Conservation (phyloP, 257 asterid species). For the Solanum ossicruentum region DNA sequence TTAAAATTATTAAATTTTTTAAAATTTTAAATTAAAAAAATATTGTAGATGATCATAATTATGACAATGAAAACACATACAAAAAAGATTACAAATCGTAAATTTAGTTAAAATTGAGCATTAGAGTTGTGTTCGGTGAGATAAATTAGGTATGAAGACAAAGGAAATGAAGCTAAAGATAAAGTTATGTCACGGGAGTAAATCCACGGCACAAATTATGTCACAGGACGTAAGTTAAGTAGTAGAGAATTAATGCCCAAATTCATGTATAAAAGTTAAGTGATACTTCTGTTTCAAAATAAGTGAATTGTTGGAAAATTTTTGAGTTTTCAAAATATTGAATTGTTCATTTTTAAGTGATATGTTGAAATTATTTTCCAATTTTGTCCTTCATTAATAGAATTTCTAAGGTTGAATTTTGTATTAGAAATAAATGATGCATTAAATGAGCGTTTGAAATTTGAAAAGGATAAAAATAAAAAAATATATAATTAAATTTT, state of each 20-base stretch:
- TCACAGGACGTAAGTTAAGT: neutral
- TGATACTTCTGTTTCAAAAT: neutral
- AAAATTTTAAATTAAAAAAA: neutral
- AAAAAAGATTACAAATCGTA: neutral
- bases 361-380: no score
- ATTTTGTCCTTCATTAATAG: no score
- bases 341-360: no score
- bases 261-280: neutral
- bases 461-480: no score
- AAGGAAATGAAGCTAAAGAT: neutral
- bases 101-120: neutral
- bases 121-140: neutral
- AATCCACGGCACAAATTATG: neutral
- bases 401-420: no score
- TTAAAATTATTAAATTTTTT: neutral
- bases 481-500: no score
- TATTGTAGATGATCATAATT: fast-evolving
- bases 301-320: no score
- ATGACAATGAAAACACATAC: fast-evolving
- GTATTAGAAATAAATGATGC: no score
- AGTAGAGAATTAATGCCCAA: neutral
- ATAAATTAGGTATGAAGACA: neutral
- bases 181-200: neutral
- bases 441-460: no score
- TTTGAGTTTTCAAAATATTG: no score